These are phyloP conservation scores for Aureobasidium sp. DNA, from an alignment of 2,329 filamentous ascomycete genomes.

Conservation along the genomic window DNA sequence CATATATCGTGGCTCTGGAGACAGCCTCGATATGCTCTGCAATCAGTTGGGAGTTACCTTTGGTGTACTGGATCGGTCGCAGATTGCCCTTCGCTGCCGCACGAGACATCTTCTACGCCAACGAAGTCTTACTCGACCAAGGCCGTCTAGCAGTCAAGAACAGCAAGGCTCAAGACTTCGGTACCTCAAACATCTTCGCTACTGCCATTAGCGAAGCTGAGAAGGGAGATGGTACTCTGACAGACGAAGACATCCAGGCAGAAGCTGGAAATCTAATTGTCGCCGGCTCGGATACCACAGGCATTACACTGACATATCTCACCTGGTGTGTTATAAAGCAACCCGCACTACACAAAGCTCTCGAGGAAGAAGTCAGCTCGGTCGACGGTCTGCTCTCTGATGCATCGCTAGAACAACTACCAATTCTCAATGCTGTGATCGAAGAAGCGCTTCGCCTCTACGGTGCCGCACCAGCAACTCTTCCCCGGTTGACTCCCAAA, in stretches of 20 bases:
- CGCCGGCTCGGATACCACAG: constrained; percentile 29
- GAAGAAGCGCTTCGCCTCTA: constrained; percentile 29
- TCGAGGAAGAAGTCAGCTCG: constrained; percentile 23
- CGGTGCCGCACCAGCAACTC: constrained; percentile 25
- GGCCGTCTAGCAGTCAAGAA: constrained; percentile 17
- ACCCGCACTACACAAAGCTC: constrained; percentile 18
- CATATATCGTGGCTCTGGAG: neutral
- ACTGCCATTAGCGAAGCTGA: constrained; percentile 19
- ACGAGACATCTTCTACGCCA: constrained; percentile 17
- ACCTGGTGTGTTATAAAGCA: constrained; percentile 24
- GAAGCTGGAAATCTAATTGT: constrained; percentile 26
- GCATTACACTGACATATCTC: constrained; percentile 26
- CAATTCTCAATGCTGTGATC: constrained; percentile 23
- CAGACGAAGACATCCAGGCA: constrained; percentile 23
- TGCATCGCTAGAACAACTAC: constrained; percentile 21
- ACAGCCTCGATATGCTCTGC: constrained; percentile 16
- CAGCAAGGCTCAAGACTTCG: constrained; percentile 9
- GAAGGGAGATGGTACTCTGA: constrained; percentile 18
- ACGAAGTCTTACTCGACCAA: constrained; percentile 17
- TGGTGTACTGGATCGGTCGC: constrained; percentile 18
- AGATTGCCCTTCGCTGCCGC: constrained; percentile 15
- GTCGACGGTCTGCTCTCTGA: constrained; percentile 15
- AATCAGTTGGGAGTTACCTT: constrained; percentile 24
- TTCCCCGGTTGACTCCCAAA: constrained; percentile 24
- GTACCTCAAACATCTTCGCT: constrained; percentile 18